These are phyloP conservation scores for Cyberlindnera saturnus DNA, from an alignment of 805 yeast genomes.

Conservation along the genomic window DNA sequence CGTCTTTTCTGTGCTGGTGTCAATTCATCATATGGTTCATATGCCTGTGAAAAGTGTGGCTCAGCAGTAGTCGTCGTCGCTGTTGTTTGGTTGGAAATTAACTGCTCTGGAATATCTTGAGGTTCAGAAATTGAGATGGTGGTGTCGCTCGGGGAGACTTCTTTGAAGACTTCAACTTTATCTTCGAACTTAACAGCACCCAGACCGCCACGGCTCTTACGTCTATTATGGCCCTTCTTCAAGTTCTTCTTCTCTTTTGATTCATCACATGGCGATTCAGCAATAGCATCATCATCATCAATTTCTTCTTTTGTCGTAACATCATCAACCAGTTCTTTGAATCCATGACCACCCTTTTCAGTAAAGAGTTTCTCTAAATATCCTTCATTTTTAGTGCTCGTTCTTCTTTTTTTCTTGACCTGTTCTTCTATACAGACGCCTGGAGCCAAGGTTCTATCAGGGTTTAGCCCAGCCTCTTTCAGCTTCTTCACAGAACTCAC, in stretches of 20 bases:
- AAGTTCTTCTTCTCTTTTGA: slow-evolving; percentile 1
- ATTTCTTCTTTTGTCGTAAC: slow-evolving; percentile 16
- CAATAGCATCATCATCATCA: slow-evolving; percentile 10
- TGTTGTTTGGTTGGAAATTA: neutral
- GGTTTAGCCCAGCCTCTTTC: slow-evolving; percentile 32
- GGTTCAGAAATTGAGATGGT: no score
- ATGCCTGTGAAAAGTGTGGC: neutral
- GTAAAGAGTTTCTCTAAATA: slow-evolving; percentile 14
- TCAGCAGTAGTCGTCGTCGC: neutral
- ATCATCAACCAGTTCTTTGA: slow-evolving; percentile 19
- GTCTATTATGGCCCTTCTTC: slow-evolving; percentile 19
- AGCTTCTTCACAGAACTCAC: slow-evolving; percentile 31
- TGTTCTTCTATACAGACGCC: slow-evolving; percentile 16
- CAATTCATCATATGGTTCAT: slow-evolving; percentile 1
- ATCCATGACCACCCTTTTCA: slow-evolving; percentile 7
- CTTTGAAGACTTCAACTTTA: slow-evolving; percentile 5
- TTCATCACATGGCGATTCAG: slow-evolving; percentile 1
- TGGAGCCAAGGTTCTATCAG: slow-evolving; percentile 32
- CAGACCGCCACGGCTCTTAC: slow-evolving; percentile 24
- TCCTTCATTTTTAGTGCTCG: slow-evolving; percentile 4
- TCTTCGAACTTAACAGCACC: slow-evolving; percentile 22
- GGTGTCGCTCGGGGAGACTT: slow-evolving; percentile 4
- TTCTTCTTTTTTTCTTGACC: slow-evolving; percentile 14
- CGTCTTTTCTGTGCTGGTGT: slow-evolving; percentile 24
- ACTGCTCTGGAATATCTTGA: no score